These are phyloP conservation scores for Nicotiana noctiflora DNA, from an alignment of 257 asterid genomes.

Conservation along the genomic window DNA sequence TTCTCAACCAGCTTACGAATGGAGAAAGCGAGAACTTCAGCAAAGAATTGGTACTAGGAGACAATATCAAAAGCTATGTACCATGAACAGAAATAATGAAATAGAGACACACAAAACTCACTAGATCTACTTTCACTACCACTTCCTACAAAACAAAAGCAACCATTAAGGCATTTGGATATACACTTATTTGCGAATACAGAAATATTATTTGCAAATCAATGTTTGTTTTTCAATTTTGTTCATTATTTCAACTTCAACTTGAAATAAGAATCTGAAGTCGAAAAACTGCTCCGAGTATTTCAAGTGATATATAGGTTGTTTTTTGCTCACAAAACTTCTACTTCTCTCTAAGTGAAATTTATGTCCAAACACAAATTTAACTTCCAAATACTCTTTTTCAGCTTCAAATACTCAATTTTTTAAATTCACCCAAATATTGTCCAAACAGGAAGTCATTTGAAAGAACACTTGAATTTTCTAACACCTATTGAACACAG, in stretches of 20 bases:
- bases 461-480: not conserved
- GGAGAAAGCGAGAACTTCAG: not conserved
- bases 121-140: not conserved
- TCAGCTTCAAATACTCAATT: not conserved
- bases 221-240: not conserved
- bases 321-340: not conserved
- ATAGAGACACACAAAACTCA: no score
- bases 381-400: not conserved
- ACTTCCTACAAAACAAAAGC: not conserved
- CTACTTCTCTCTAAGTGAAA: not conserved
- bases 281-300: not conserved
- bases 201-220: not conserved
- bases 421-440: not conserved
- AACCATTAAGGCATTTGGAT: slow-evolving; percentile 1
- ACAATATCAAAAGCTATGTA: not conserved
- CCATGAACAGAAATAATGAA: not conserved
- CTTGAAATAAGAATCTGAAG: not conserved
- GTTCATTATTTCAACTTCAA: not conserved
- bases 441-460: not conserved
- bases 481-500: not conserved
- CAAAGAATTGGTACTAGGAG: not conserved
- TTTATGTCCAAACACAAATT: not conserved
- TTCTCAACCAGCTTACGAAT: not conserved
- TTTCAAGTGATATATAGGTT: not conserved
- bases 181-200: not conserved